Evolutionary conservation across 768 basidiomycete species (phyloP).

Genomic region (Cyathus striatus): DNA sequence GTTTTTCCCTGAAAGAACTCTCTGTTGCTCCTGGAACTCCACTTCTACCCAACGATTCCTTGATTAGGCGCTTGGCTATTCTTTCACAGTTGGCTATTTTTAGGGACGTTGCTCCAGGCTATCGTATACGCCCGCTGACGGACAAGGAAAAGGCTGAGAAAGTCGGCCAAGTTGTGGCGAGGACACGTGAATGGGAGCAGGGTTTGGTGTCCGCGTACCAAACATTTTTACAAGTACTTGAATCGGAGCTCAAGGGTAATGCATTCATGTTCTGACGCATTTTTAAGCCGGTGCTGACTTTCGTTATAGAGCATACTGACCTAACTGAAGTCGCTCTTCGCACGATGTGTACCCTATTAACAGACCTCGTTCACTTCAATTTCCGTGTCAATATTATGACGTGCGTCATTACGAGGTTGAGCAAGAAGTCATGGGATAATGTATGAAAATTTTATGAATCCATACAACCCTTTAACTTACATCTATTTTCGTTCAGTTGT

Average conservation of each 20-base stretch:
- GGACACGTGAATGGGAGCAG: slow-evolving; percentile 93
- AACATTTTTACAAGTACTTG: slow-evolving; percentile 78
- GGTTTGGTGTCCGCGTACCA: slow-evolving; percentile 88
- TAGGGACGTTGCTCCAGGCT: slow-evolving; percentile 94
- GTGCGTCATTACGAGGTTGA: slow-evolving; percentile 76
- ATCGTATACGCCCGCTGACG: slow-evolving; percentile 87
- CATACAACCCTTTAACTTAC: slow-evolving; percentile 5
- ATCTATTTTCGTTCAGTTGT: slow-evolving; percentile 47
- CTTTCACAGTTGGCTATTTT: slow-evolving; percentile 91
- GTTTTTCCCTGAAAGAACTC: slow-evolving; percentile 79
- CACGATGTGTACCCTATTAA: slow-evolving; percentile 83
- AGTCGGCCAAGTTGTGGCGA: slow-evolving; percentile 88
- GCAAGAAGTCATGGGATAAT: slow-evolving; percentile 84
- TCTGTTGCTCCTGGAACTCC: slow-evolving; percentile 63
- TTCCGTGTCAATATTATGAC: slow-evolving; percentile 91
- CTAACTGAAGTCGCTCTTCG: slow-evolving; percentile 67
- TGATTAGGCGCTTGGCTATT: slow-evolving; percentile 84
- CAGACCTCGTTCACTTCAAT: slow-evolving; percentile 92
- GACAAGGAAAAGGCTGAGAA: slow-evolving; percentile 90
- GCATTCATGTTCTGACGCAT: not conserved
- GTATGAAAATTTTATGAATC: no score
- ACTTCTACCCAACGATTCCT: slow-evolving; percentile 70
- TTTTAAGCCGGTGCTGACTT: slow-evolving; percentile 10
- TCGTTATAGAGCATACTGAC: slow-evolving; percentile 60
- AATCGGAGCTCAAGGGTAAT: slow-evolving; percentile 83